Evolutionary conservation across 2,329 filamentous ascomycete genomes (phyloP).

Genomic region (Arthrinium puccinioides): DNA sequence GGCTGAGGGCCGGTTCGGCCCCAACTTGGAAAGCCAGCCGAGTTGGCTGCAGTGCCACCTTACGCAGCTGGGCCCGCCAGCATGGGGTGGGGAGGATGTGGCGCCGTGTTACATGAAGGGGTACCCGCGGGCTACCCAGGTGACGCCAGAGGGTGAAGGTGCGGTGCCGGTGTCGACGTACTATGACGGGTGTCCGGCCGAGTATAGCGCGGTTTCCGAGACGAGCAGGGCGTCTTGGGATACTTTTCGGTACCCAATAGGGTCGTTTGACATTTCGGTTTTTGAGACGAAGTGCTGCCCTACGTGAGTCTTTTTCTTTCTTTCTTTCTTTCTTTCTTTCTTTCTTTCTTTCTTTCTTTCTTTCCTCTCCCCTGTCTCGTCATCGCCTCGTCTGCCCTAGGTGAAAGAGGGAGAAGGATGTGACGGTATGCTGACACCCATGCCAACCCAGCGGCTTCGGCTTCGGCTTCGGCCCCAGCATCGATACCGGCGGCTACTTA

Average conservation of each 20-base stretch:
- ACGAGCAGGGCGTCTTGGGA: background rate
- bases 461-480: too few species aligned
- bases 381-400: background rate
- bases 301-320: conserved; percentile 5
- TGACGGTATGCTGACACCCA: conserved; percentile 5
- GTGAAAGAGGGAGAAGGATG: background rate
- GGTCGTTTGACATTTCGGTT: conserved; percentile 9
- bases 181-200: conserved; percentile 7
- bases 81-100: too few species aligned
- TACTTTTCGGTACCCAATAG: background rate
- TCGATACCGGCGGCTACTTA: too few species aligned
- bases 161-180: too few species aligned
- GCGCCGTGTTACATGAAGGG: conserved; percentile 1
- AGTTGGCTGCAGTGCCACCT: conserved; percentile 9
- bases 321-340: background rate
- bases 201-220: background rate
- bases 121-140: conserved; percentile 1
- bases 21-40: background rate
- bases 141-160: conserved; percentile 3
- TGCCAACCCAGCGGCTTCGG: background rate
- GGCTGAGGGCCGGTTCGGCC: background rate
- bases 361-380: background rate
- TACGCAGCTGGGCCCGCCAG: conserved; percentile 6
- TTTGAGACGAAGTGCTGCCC: conserved; percentile 9
- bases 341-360: background rate